Conservation (phyloP, 129 eudicot genomes). For the Helianthus tuberosus region DNA sequence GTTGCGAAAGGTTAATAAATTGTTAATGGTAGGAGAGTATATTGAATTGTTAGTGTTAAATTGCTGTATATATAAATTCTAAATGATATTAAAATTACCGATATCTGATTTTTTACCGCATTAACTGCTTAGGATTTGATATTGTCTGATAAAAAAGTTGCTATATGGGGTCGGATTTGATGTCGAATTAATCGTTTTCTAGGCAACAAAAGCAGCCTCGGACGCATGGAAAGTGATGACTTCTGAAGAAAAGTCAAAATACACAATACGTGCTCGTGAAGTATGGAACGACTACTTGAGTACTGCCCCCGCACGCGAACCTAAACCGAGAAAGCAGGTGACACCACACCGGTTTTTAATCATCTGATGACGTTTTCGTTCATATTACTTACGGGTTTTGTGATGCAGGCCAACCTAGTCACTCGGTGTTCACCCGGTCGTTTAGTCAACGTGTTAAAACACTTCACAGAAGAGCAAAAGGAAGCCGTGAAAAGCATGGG, state of each 20-base stretch:
- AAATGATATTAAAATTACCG: too few species aligned
- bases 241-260: conserved; percentile 68
- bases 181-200: not conserved
- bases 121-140: not conserved
- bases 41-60: too few species aligned
- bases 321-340: conserved; percentile 80
- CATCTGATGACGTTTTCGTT: not conserved
- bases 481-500: conserved; percentile 84
- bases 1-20: too few species aligned
- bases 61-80: too few species aligned
- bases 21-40: too few species aligned
- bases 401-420: conserved; percentile 67
- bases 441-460: conserved; percentile 65
- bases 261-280: conserved; percentile 82
- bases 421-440: conserved; percentile 93
- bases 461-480: conserved; percentile 63
- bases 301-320: conserved; percentile 66
- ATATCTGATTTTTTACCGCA: too few species aligned
- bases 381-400: not conserved
- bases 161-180: conserved; percentile 2
- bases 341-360: not conserved
- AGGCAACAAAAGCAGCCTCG: conserved; percentile 90
- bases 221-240: conserved; percentile 89
- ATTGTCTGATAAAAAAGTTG: not conserved
- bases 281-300: conserved; percentile 88